Base-by-base conservation (phyloP, 2,329 filamentous ascomycete species). In the Aquanectria penicillioides region DNA sequence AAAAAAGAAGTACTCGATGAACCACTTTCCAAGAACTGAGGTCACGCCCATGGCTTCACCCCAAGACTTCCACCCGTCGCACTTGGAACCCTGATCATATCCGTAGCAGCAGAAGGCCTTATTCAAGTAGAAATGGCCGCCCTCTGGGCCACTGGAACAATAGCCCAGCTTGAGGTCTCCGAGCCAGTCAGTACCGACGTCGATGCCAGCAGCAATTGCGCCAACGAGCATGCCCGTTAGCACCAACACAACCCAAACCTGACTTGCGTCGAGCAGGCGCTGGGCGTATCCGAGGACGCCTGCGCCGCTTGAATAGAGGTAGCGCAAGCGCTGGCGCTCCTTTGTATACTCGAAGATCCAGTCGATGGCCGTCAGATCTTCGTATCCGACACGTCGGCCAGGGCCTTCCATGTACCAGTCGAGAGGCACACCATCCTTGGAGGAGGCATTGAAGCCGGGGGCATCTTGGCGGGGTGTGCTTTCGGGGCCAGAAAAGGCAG, bases 301-400 rank as follows among this genome's bases (percentile, higher is more conserved):
- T 17, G 86, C 83, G 7, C 88, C 85, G 68, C 85, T 86, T 0
- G 90, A 86, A 53, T 88, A 86, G 17, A 99, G 81, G 25, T 90
- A 85, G n/a, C 93, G 87, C 69, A 96, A 80, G 20, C 95, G 87
- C 75, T 97, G 93, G 17, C 95, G 87, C 78, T 99, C 95, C 75
- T 97, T 97, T 49, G 92, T 95, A 73, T 98, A 97, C 76, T 99
- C 95, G 70, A 97, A 98, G 73, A 98, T 98, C 95, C 95, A 99
- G 80, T 99, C 95, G 74, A 99, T 99, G 57, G 95, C 94, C 13
- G 94, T 97, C 74, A 97, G 82, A 77, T 99, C 91, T 72, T 97
- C 94, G 78, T 99, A 99, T 52, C 92, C 94, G 31, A 97, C 94
- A 71, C 95, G 87, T 50, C 93, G 87, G 1, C 94, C 94, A 0